Evolutionary conservation across 2,329 filamentous ascomycete genomes (phyloP).

Genomic region (Neonectria ditissima): DNA sequence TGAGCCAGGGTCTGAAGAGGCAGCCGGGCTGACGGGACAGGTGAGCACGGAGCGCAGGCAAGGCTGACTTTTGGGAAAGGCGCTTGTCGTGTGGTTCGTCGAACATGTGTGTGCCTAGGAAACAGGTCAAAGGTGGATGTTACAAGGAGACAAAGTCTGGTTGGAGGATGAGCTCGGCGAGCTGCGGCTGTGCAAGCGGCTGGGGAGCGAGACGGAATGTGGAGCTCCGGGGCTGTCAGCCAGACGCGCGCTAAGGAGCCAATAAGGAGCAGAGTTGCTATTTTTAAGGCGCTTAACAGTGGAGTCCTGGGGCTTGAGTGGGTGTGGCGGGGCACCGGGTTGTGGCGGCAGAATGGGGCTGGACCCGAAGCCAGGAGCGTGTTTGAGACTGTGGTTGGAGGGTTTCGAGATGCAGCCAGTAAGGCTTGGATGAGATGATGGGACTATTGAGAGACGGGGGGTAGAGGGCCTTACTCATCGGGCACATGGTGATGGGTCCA

Average conservation of each 20-base stretch:
- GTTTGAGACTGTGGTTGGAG: neutral
- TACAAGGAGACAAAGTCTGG: neutral
- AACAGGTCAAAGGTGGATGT: conserved; percentile 1
- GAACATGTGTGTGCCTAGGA: conserved; percentile 18
- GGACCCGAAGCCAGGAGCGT: neutral
- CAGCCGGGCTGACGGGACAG: conserved; percentile 34
- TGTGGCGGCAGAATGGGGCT: conserved; percentile 22
- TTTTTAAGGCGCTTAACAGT: conserved; percentile 45
- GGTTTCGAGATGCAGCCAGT: neutral
- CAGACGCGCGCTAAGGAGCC: conserved; percentile 40
- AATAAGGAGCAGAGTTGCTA: conserved; percentile 35
- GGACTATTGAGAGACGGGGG: conserved; percentile 5
- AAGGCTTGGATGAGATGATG: conserved; percentile 21
- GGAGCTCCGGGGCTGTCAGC: conserved; percentile 10
- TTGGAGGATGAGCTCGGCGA: conserved; percentile 5
- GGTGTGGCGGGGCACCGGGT: conserved; percentile 18
- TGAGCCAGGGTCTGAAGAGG: conserved; percentile 28
- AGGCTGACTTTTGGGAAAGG: conserved; percentile 35
- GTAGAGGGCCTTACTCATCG: conserved; percentile 17
- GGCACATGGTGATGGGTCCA: conserved; percentile 9
- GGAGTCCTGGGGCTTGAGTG: conserved; percentile 21
- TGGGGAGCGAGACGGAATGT: conserved; percentile 23
- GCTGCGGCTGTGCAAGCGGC: conserved; percentile 36
- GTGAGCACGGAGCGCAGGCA: conserved; percentile 23
- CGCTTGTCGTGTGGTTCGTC: conserved; percentile 19